Evolutionary conservation across 257 asterid genomes (phyloP), one percentile per base, ranked within the genome.

Genomic region (Ilex asprella): DNA sequence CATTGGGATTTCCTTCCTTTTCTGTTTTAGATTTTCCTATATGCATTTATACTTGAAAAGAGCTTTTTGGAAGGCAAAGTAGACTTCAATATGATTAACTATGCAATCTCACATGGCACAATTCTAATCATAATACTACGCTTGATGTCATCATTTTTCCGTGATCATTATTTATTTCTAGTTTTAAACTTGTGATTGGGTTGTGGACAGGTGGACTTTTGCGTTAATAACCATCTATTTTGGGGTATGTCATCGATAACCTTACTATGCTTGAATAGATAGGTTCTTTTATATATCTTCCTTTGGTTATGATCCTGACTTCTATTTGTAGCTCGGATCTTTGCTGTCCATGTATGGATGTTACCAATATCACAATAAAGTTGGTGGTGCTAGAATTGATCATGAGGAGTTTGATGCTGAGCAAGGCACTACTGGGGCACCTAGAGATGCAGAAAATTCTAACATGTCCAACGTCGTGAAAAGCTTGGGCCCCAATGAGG

Each of bases 151-250:
- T 49, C 1, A 0, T 49, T 49, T 12, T 49, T 49, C 16, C 3
- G 3, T 7, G 5, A 49, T 49, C 54, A 11, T 4, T n/a, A 11
- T 53, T 15, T 53, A 7, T 53, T 53, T 2, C 15, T 6, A 5
- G n/a, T 16, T 55, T 68, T 16, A 61, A 30, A 32, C 63, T 30
- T 53, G 31, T 9, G 32, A 21, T 27, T 68, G 65, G 56, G 3
- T 59, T 39, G 12, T 72, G 49, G 47, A 55, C 80, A 93, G 99
- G 85, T 93, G 99, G 97, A 89, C 99, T 16, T 89, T 89, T 62
- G 63, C 92, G 12, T 74, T 87, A 64, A 73, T 93, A 35, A 87
- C 96, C 14, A 69, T 89, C 56, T 93, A 89, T 70, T 93, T 89
- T 67, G 97, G 83, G 85, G 99, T 93, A 66, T 80, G 94, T 67